Percentiles rank a stretch among this genome's conserved stretches.
Evolutionary conservation across 1,284 basidiomycete genomes (phyloP).

Genomic region (Ganoderma lingzhi): DNA sequence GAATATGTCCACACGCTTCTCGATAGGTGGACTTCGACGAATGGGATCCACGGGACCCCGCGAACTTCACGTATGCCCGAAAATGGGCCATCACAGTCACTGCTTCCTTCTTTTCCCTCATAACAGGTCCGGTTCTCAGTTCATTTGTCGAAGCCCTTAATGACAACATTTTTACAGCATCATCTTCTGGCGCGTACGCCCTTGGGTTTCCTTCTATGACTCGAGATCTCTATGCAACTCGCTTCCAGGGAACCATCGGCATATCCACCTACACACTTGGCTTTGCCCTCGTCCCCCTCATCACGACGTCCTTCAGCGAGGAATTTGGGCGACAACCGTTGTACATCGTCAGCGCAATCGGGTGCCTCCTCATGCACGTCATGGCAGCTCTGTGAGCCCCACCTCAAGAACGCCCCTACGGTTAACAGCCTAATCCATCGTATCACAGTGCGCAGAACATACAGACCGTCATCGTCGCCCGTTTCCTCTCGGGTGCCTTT

Average conservation of each 20-base stretch:
- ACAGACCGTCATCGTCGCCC: conserved; percentile 70
- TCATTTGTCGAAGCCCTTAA: neutral
- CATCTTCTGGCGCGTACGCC: conserved; percentile 62
- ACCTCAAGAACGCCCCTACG: neutral
- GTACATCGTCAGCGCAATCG: conserved; percentile 64
- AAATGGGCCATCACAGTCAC: conserved; percentile 64
- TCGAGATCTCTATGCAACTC: conserved; percentile 65
- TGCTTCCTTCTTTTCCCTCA: conserved; percentile 63
- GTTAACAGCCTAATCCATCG: neutral
- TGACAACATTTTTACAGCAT: conserved; percentile 46
- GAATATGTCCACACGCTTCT: neutral
- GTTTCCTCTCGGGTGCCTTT: conserved; percentile 74
- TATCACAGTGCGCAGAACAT: conserved; percentile 66
- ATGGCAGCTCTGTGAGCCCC: conserved; percentile 66
- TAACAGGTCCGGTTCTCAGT: conserved; percentile 52
- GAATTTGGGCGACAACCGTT: conserved; percentile 79
- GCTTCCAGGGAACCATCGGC: conserved; percentile 67
- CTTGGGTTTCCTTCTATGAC: conserved; percentile 69
- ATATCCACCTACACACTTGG: conserved; percentile 71
- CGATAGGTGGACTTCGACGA: conserved; percentile 62
- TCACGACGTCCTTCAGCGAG: conserved; percentile 79
- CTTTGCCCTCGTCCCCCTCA: conserved; percentile 74
- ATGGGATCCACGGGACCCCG: conserved; percentile 57
- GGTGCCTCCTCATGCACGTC: conserved; percentile 68
- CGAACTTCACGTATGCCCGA: conserved; percentile 52